phyloP scores from a whole-genome alignment of 2,329 filamentous ascomycete species.

The Penicillium sp. region DNA sequence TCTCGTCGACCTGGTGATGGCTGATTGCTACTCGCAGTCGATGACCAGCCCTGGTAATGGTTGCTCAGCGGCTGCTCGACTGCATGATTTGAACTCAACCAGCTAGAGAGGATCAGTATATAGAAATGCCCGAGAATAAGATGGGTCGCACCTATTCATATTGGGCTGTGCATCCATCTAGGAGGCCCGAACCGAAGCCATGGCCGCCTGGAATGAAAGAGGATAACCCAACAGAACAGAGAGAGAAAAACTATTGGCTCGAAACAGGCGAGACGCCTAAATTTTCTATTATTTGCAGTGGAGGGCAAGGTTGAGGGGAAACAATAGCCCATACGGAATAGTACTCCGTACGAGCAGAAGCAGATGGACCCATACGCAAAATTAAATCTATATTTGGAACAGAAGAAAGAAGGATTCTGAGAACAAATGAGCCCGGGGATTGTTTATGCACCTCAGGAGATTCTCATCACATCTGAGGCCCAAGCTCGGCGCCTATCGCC shows the following conservation, averaged over 20 bases:
- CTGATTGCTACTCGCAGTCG: conserved; percentile 31
- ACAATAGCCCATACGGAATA: conserved; percentile 10
- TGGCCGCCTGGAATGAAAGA: conserved; percentile 22
- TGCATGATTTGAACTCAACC: conserved; percentile 32
- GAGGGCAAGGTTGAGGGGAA: conserved; percentile 18
- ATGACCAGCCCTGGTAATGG: conserved; percentile 32
- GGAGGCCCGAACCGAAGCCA: conserved; percentile 29
- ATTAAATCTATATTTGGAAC: conserved; percentile 26
- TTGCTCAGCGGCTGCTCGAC: conserved; percentile 32
- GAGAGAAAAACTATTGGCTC: conserved; percentile 14
- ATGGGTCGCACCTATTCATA: conserved; percentile 38
- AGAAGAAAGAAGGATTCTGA: conserved; percentile 11
- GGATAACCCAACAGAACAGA: conserved; percentile 12
- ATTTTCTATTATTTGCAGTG: conserved; percentile 32
- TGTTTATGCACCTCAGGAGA: conserved; percentile 25
- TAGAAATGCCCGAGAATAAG: not conserved
- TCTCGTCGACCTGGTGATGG: conserved; percentile 41
- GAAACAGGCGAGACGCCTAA: conserved; percentile 19
- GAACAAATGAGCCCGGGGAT: conserved; percentile 15
- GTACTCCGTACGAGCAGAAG: conserved; percentile 15
- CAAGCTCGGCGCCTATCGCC: conserved; percentile 30
- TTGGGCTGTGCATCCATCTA: conserved; percentile 27
- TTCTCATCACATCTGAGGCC: conserved; percentile 34
- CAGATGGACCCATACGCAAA: not conserved
- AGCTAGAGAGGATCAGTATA: conserved; percentile 32